Conservation (phyloP, 108 stramenopile genomes). For the Skeletonema costatum region DNA sequence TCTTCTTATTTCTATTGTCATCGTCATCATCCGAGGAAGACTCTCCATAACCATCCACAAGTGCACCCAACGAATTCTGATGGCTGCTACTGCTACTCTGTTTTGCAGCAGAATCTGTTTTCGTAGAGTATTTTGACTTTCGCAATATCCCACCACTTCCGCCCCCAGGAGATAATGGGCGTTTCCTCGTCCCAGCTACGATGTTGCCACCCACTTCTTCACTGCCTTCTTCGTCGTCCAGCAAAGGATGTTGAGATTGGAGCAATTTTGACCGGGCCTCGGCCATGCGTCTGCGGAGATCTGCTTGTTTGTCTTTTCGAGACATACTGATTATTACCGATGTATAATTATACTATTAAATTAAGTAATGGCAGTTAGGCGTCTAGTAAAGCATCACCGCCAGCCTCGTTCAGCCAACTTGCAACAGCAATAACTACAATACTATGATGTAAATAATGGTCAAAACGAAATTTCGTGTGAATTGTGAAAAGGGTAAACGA, state of each 20-base stretch:
- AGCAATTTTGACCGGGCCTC: conserved; percentile 37
- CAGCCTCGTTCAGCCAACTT: too few relatives aligned
- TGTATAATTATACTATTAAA: too few relatives aligned
- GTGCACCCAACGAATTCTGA: conserved; percentile 1
- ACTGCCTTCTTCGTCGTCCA: background rate
- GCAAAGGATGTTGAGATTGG: background rate
- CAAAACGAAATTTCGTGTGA: too few relatives aligned
- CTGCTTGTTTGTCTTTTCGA: conserved; percentile 28
- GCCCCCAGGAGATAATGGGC: conserved; percentile 2
- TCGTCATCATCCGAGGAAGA: conserved; percentile 34
- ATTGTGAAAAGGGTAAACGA: too few relatives aligned
- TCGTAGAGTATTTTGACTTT: conserved; percentile 25
- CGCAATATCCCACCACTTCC: conserved; percentile 16
- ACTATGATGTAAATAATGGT: too few relatives aligned
- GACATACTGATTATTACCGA: conserved; percentile 10
- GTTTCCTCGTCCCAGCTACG: background rate
- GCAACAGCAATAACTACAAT: too few relatives aligned
- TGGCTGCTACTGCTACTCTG: background rate
- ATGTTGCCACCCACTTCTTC: background rate
- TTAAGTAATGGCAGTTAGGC: too few relatives aligned
- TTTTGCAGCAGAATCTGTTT: background rate
- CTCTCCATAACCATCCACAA: conserved; percentile 26
- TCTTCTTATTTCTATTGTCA: background rate
- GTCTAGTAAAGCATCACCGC: too few relatives aligned
- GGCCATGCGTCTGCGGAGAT: conserved; percentile 36